Evolutionary conservation across 1,284 basidiomycete genomes (phyloP), one percentile per base, ranked within the genome.

Genomic region (Boletus smithii): DNA sequence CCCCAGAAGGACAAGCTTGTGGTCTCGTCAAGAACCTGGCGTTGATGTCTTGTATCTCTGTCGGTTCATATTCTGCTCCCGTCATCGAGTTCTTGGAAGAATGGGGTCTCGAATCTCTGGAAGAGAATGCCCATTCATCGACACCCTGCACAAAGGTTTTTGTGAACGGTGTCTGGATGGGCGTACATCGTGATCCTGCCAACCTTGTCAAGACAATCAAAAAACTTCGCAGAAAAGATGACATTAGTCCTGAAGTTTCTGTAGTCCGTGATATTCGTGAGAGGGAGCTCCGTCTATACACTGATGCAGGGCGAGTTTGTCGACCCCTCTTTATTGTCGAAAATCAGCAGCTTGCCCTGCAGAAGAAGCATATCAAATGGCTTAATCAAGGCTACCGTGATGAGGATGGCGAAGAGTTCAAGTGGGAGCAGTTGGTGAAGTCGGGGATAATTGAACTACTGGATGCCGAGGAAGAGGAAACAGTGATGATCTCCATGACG

Each of bases 141-240:
- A 82, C 80, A 13, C 83, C 84, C 11, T 91, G 86, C 49, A 98
- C 95, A 29, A 99, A 99, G 71, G 92, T 99, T 31, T 99, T 99
- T 69, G 92, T 99, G 54, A 99, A 99, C 61, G 97, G 97, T 64
- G 94, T 98, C 9, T 99, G 97, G 97, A 93, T 97, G 80, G 97
- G 97, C 56, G 92, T 98, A n/a, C 95, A 98, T 71, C 89, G 94
- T 50, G 91, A 98, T 59, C 91, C 95, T 14, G 86, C 86, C 39
- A 89, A 91, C 58, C 76, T 99, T 44, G 91, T 98, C 54, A 88
- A 88, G 63, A 97, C 95, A 18, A 82, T 99, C 64, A 88, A 95
- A 67, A 88, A 90, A 60, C 79, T 99, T 55, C 83, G 97, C 53
- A 77, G 97, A 57, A 94, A 91, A 66, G 93, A 97, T 57, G 95